Percentiles rank a stretch among this genome's conserved stretches.
Evolutionary conservation across 2,329 filamentous ascomycete species (phyloP).

Genomic region (Colletotrichum shisoi): DNA sequence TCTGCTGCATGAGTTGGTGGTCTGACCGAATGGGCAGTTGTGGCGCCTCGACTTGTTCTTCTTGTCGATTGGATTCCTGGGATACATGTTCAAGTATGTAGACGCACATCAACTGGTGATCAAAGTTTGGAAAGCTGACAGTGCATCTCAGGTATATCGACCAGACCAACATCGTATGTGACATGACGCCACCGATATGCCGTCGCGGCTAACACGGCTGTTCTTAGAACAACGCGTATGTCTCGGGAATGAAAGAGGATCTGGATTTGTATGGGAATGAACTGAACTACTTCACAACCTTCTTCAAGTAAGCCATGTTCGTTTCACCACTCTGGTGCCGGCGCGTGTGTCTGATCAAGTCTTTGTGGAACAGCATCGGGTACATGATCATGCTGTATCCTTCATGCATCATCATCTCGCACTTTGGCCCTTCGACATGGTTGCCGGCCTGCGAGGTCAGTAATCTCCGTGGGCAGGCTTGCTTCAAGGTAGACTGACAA

Average conservation of each 20-base stretch:
- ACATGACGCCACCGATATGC: rapidly evolving
- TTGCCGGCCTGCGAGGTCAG: slow-evolving; percentile 43
- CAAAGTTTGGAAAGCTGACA: not conserved
- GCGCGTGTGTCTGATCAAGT: not conserved
- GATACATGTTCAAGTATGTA: slow-evolving; percentile 32
- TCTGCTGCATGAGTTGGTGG: rapidly evolving
- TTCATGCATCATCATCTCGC: slow-evolving; percentile 44
- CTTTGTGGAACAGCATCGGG: slow-evolving; percentile 27
- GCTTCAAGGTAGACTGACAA: not conserved
- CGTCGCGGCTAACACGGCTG: not conserved
- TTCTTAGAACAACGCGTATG: slow-evolving; percentile 42
- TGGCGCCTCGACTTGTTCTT: slow-evolving; percentile 33
- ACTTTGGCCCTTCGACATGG: slow-evolving; percentile 44
- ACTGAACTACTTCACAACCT: slow-evolving; percentile 42
- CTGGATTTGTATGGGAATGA: slow-evolving; percentile 43
- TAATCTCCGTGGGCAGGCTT: not conserved
- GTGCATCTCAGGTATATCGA: slow-evolving; percentile 20
- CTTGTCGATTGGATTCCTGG: slow-evolving; percentile 24
- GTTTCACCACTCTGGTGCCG: too few species aligned
- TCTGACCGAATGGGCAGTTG: not conserved
- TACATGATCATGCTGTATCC: slow-evolving; percentile 44
- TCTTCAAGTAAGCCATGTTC: slow-evolving; percentile 32
- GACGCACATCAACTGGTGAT: not conserved
- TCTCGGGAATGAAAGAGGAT: slow-evolving; percentile 45
- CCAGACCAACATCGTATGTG: slow-evolving; percentile 27